Percentiles rank a stretch among this genome's conserved stretches.
These are phyloP conservation scores for Pichia sp. DNA, from an alignment of 1,139 yeast genomes.

Conservation along the genomic window DNA sequence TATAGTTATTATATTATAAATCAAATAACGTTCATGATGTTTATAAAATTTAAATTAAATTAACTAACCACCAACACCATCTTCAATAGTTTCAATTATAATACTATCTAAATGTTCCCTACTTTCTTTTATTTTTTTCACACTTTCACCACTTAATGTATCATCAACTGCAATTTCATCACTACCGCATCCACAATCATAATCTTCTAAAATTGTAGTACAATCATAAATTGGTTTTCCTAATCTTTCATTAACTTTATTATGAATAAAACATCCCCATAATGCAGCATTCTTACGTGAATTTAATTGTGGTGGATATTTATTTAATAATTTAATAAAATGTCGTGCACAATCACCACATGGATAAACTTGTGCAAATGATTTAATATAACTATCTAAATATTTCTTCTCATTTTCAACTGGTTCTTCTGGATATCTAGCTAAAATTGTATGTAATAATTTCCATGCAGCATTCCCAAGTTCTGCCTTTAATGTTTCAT, in stretches of 20 bases:
- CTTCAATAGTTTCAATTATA: slow-evolving; percentile 30
- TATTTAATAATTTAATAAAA: slow-evolving; percentile 58
- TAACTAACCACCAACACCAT: slow-evolving; percentile 1
- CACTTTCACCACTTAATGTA: slow-evolving; percentile 14
- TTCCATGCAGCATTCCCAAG: slow-evolving; percentile 91
- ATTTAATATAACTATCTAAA: slow-evolving; percentile 42
- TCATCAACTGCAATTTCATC: slow-evolving; percentile 41
- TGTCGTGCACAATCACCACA: slow-evolving; percentile 96
- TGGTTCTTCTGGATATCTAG: slow-evolving; percentile 86
- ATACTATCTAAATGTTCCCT: slow-evolving; percentile 35
- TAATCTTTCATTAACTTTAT: slow-evolving; percentile 69
- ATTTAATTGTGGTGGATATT: slow-evolving; percentile 80
- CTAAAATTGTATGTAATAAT: slow-evolving; percentile 79
- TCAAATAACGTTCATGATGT: no score
- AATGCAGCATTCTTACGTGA: slow-evolving; percentile 77
- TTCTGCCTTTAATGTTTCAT: slow-evolving; percentile 55
- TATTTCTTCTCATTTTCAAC: slow-evolving; percentile 55
- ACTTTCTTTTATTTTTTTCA: slow-evolving; percentile 11
- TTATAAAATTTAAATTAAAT: no score
- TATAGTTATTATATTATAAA: no score
- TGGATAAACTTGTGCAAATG: slow-evolving; percentile 78
- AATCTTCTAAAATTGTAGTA: slow-evolving; percentile 73
- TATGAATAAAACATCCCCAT: slow-evolving; percentile 97
- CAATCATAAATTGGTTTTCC: slow-evolving; percentile 76
- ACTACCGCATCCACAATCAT: slow-evolving; percentile 92